Percentiles rank a stretch among this genome's conserved stretches.
Evolutionary conservation across 768 basidiomycete species (phyloP).

Genomic region (Leccinum obscurum): DNA sequence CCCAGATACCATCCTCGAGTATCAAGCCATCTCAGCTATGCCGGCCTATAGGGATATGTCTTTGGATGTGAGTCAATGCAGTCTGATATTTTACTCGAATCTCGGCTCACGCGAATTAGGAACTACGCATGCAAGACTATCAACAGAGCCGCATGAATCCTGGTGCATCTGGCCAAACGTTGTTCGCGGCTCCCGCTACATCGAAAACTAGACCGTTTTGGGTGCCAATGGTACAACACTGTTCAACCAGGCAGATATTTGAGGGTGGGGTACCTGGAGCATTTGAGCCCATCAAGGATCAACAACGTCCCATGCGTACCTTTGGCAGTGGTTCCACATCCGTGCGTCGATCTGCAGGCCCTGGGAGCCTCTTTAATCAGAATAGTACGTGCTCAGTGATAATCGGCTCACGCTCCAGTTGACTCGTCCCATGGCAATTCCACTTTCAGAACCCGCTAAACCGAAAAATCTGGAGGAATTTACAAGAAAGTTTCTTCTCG

Average conservation of each 20-base stretch:
- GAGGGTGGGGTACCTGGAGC: neutral
- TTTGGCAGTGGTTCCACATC: neutral
- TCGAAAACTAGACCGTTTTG: neutral
- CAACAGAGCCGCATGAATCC: neutral
- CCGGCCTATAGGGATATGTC: constrained; percentile 76
- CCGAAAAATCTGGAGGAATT: neutral
- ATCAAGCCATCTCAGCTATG: constrained; percentile 80
- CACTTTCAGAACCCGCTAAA: neutral
- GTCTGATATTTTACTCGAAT: neutral
- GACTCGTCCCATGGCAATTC: neutral
- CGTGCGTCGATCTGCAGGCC: neutral
- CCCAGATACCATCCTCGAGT: constrained; percentile 53
- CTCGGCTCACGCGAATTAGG: no score
- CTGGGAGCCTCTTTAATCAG: neutral
- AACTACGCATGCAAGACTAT: neutral
- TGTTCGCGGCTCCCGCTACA: neutral
- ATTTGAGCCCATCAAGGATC: neutral
- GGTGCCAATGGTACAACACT: neutral
- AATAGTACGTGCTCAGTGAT: neutral
- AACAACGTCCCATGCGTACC: neutral
- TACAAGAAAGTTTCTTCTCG: neutral
- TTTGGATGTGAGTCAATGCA: constrained; percentile 54
- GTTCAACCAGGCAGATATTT: neutral
- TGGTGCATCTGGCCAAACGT: neutral
- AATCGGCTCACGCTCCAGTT: neutral